Evolutionary conservation across 106 monocot genomes (phyloP).

Genomic region (Allium fistulosum): DNA sequence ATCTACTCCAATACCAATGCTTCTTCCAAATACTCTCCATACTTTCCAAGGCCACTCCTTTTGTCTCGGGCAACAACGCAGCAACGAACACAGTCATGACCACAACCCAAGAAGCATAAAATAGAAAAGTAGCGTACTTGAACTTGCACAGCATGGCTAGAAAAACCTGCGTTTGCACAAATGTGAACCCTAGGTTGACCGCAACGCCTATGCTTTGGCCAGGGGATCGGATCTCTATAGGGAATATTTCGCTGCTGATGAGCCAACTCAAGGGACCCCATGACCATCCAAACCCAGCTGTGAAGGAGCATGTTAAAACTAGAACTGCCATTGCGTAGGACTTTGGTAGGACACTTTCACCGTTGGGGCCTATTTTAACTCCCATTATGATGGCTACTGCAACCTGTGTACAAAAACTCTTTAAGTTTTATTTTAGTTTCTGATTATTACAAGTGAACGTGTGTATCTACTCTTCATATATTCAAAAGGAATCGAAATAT

Average conservation of each 20-base stretch:
- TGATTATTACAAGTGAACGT: neutral
- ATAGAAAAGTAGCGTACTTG: constrained; percentile 33
- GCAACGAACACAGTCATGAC: constrained; percentile 53
- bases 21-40: constrained; percentile 34
- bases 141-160: constrained; percentile 49
- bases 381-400: constrained; percentile 31
- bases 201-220: constrained; percentile 39
- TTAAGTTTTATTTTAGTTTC: neutral
- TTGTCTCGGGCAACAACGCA: constrained; percentile 50
- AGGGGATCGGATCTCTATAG: constrained; percentile 48
- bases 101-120: constrained; percentile 31
- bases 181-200: constrained; percentile 28
- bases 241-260: constrained; percentile 48
- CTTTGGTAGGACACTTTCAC: constrained; percentile 6
- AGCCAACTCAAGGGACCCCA: constrained; percentile 69
- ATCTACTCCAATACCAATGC: constrained; percentile 66
- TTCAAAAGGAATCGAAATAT: neutral
- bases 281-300: constrained; percentile 44
- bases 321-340: constrained; percentile 15
- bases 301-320: constrained; percentile 29
- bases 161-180: constrained; percentile 36
- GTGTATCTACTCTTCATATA: no score
- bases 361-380: constrained; percentile 10
- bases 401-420: constrained; percentile 5
- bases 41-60: constrained; percentile 44